Percentiles rank a stretch among this genome's conserved stretches.
Conservation (phyloP, 371 early-diverging fungal genomes). For the Rhizopus microsporus region DNA sequence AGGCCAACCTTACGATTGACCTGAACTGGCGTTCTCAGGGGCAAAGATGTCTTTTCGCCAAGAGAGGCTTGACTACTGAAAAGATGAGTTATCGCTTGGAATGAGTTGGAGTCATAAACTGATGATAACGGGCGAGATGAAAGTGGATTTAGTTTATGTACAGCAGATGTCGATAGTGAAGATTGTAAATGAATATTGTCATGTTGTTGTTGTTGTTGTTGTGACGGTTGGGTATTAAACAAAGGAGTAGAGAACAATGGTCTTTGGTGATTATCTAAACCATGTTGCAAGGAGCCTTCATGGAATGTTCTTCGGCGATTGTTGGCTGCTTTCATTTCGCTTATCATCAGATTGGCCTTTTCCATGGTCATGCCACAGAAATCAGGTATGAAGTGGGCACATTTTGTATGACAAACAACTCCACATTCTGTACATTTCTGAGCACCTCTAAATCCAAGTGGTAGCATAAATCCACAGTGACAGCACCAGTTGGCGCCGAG, state of each 20-base stretch:
- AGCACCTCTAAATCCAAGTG: constrained; percentile 71
- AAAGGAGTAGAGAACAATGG: constrained; percentile 19
- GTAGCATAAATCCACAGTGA: constrained; percentile 94
- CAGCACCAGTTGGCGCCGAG: constrained; percentile 87
- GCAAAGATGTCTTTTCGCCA: constrained; percentile 3
- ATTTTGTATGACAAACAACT: constrained; percentile 82
- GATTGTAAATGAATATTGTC: constrained; percentile 9
- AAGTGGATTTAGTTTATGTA: constrained; percentile 11
- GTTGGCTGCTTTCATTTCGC: constrained; percentile 74
- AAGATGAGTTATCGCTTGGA: constrained; percentile 15
- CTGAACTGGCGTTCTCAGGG: constrained; percentile 33
- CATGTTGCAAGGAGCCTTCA: constrained; percentile 13
- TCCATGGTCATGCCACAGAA: constrained; percentile 92
- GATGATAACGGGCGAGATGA: constrained; percentile 16
- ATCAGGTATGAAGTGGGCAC: constrained; percentile 86
- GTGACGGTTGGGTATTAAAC: constrained; percentile 14
- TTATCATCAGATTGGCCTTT: constrained; percentile 78
- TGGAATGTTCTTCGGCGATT: constrained; percentile 31
- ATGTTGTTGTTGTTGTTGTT: neutral
- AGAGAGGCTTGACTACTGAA: constrained; percentile 15
- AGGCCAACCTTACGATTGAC: constrained; percentile 49
- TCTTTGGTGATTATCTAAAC: constrained; percentile 17
- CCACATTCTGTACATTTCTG: constrained; percentile 78
- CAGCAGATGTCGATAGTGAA: constrained; percentile 22
- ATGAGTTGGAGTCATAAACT: constrained; percentile 16